A percentile compares a stretch with the other conserved stretches of the same genome.
Evolutionary conservation across 805 yeast species (phyloP).

Genomic region (Lachancea dasiensis): DNA sequence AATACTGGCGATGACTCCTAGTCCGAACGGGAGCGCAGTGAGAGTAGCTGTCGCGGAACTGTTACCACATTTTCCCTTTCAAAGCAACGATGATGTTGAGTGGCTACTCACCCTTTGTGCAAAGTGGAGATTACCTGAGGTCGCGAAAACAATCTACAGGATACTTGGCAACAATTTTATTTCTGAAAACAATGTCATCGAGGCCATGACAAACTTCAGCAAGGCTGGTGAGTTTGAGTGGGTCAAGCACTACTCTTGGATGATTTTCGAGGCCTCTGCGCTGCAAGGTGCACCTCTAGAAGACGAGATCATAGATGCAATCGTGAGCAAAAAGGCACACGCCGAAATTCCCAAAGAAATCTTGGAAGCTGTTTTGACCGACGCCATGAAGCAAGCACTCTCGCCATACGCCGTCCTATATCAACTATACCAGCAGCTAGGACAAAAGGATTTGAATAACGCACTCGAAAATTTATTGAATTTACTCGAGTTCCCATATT

Average conservation of each 20-base stretch:
- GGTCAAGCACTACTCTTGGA: slow-evolving; percentile 49
- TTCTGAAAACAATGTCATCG: slow-evolving; percentile 51
- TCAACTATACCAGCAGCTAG: slow-evolving; percentile 39
- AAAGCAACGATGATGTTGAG: slow-evolving; percentile 70
- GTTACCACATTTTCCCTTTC: slow-evolving; percentile 54
- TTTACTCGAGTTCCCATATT: slow-evolving; percentile 24
- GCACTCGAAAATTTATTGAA: slow-evolving; percentile 21
- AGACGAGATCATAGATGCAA: slow-evolving; percentile 50
- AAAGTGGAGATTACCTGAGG: slow-evolving; percentile 51
- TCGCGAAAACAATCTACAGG: slow-evolving; percentile 51
- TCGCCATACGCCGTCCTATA: slow-evolving; percentile 65
- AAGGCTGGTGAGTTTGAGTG: slow-evolving; percentile 53
- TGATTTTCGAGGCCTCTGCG: slow-evolving; percentile 55
- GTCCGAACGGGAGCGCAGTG: slow-evolving; percentile 34
- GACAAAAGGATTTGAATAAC: slow-evolving; percentile 21
- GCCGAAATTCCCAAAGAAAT: slow-evolving; percentile 25
- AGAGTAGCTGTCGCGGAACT: slow-evolving; percentile 44
- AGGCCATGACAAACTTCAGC: slow-evolving; percentile 58
- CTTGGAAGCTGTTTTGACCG: slow-evolving; percentile 36
- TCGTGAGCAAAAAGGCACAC: slow-evolving; percentile 36
- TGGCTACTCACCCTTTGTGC: slow-evolving; percentile 75
- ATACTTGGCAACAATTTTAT: slow-evolving; percentile 43
- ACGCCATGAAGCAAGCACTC: slow-evolving; percentile 59
- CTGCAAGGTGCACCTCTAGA: slow-evolving; percentile 46
- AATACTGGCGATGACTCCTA: slow-evolving; percentile 43